phyloP scores from a whole-genome alignment of 2,329 filamentous ascomycete genomes.

The Didymella glomerata region DNA sequence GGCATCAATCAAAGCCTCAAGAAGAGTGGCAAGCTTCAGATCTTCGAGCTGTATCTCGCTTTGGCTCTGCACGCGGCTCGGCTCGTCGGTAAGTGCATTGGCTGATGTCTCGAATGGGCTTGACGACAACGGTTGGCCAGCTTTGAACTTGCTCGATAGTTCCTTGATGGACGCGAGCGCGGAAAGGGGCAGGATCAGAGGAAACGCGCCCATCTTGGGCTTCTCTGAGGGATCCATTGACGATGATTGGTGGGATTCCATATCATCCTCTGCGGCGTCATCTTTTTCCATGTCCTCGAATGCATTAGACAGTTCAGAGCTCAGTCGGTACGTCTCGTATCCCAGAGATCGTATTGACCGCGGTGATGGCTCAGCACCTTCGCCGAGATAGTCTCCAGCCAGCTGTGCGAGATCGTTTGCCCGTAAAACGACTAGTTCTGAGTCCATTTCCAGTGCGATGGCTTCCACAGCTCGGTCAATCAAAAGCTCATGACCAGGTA shows the following conservation, averaged over 20 bases:
- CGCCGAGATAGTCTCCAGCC: conserved; percentile 73
- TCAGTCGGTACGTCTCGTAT: conserved; percentile 63
- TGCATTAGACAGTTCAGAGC: conserved; percentile 37
- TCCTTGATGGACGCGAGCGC: conserved; percentile 32
- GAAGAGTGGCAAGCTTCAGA: conserved; percentile 45
- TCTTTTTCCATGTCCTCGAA: conserved; percentile 42
- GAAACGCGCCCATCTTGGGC: conserved; percentile 20
- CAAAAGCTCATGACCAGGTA: conserved; percentile 62
- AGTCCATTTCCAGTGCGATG: conserved; percentile 67
- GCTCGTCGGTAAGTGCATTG: conserved; percentile 26
- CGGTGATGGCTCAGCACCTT: conserved; percentile 62
- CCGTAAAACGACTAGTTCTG: conserved; percentile 73
- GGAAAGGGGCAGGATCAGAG: conserved; percentile 30
- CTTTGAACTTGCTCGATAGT: conserved; percentile 29
- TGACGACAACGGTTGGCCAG: conserved; percentile 17
- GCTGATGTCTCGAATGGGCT: conserved; percentile 25
- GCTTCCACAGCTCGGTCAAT: conserved; percentile 70
- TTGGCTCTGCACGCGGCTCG: conserved; percentile 33
- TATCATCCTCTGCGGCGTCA: conserved; percentile 47
- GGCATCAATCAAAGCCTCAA: conserved; percentile 47
- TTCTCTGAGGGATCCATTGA: conserved; percentile 27
- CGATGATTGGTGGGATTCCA: conserved; percentile 40
- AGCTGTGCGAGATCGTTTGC: conserved; percentile 75
- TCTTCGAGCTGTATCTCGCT: conserved; percentile 49
- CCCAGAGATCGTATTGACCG: conserved; percentile 58